Evolutionary conservation across 2,329 filamentous ascomycete species (phyloP).

Genomic region (Xylariaceae sp.): DNA sequence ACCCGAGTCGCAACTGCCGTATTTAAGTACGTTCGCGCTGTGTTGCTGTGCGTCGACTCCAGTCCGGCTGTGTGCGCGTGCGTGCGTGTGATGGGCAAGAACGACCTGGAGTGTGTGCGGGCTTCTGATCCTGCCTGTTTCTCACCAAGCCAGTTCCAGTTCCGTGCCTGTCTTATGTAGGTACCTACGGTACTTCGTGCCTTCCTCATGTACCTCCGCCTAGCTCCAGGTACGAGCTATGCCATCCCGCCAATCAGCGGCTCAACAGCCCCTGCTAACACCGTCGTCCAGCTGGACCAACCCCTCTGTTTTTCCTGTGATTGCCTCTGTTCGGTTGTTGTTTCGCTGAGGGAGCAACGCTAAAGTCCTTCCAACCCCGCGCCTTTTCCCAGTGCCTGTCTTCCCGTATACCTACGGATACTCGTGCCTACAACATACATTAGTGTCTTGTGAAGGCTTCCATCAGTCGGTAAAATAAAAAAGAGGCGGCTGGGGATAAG

Average conservation of each 20-base stretch:
- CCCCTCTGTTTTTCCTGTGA: background rate
- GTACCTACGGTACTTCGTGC: background rate
- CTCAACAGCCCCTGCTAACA: background rate
- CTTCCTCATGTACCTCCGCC: background rate
- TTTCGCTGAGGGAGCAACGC: background rate
- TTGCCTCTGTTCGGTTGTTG: background rate
- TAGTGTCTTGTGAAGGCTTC: background rate
- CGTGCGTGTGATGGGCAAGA: no score
- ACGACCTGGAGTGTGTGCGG: no score
- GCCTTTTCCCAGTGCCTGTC: conserved; percentile 21
- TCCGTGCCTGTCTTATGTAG: background rate
- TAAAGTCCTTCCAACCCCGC: conserved; percentile 28
- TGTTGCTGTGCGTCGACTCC: no score
- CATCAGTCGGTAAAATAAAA: conserved; percentile 20
- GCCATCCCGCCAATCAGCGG: background rate
- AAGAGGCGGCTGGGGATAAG: conserved; percentile 29
- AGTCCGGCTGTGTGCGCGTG: no score
- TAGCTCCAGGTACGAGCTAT: background rate
- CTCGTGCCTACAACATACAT: no score
- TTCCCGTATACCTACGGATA: no score
- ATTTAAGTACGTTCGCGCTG: no score
- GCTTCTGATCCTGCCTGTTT: no score
- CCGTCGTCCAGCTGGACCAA: background rate
- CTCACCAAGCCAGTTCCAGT: background rate
- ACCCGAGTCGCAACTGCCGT: no score